Conservation (phyloP, 2,329 filamentous ascomycete genomes). For the Diaporthe vexans region DNA sequence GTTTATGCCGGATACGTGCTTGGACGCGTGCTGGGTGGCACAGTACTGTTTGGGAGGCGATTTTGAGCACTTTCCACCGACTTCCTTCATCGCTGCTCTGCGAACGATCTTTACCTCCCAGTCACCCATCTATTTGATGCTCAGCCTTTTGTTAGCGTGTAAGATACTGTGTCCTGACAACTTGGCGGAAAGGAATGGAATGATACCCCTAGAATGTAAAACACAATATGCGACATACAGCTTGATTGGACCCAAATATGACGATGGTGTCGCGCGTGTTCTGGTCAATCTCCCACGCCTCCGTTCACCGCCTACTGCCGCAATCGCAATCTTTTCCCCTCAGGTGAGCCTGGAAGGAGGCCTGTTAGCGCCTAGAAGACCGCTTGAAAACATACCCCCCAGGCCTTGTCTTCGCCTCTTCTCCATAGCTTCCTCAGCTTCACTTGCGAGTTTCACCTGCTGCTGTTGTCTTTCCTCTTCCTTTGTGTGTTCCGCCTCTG, state of each 20-base stretch:
- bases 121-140: neutral
- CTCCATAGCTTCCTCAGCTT: neutral
- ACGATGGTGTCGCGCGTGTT: too few relatives aligned
- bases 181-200: conserved; percentile 2
- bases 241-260: too few relatives aligned
- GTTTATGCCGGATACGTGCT: conserved; percentile 83
- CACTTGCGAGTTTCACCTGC: neutral
- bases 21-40: conserved; percentile 75
- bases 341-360: neutral
- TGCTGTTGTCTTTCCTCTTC: too few relatives aligned
- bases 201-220: conserved; percentile 32
- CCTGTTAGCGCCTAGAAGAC: neutral
- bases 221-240: neutral
- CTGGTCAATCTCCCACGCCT: neutral
- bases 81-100: neutral
- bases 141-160: neutral
- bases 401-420: neutral
- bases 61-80: conserved; percentile 47
- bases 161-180: conserved; percentile 4
- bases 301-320: neutral
- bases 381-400: neutral
- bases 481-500: too few relatives aligned
- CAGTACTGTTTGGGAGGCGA: conserved; percentile 61
- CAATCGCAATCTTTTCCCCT: neutral
- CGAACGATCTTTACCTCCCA: neutral